These are phyloP conservation scores for Solanum acaule DNA, from an alignment of 257 asterid genomes.

Conservation along the genomic window DNA sequence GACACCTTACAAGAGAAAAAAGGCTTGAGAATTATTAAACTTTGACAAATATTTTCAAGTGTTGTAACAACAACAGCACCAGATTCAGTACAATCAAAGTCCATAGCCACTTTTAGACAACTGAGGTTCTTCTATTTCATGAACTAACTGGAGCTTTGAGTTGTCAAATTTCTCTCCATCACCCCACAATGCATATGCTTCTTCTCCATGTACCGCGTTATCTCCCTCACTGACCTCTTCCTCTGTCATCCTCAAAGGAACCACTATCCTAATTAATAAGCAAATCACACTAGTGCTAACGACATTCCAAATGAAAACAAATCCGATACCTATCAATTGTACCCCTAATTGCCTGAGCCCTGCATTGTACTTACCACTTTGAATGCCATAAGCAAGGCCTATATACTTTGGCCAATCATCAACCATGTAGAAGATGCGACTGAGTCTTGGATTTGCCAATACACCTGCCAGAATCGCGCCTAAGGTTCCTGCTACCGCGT, in stretches of 20 bases:
- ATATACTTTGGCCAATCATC: conserved; percentile 20
- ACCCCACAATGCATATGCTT: conserved; percentile 76
- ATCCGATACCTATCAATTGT: conserved; percentile 48
- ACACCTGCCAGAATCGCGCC: conserved; percentile 69
- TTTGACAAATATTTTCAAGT: neutral
- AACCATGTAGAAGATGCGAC: conserved; percentile 34
- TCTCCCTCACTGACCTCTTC: conserved; percentile 50
- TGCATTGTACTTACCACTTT: conserved; percentile 12
- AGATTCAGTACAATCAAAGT: neutral
- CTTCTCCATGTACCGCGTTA: conserved; percentile 72
- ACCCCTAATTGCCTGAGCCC: conserved; percentile 56
- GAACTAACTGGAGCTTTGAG: conserved; percentile 26
- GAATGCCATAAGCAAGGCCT: conserved; percentile 55
- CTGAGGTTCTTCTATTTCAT: conserved; percentile 23
- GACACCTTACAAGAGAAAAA: neutral
- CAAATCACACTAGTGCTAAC: conserved; percentile 52
- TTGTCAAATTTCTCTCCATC: conserved; percentile 60
- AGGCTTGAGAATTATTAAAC: neutral
- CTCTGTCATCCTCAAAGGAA: conserved; percentile 47
- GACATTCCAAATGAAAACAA: conserved; percentile 30
- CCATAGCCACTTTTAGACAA: conserved; percentile 6
- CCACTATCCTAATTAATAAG: conserved; percentile 31
- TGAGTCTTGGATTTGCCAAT: conserved; percentile 53
- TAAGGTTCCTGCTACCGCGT: conserved; percentile 66
- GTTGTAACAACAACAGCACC: neutral